Evolutionary conservation across 2,329 filamentous ascomycete species (phyloP).

Genomic region (Cercospora brassicicola): DNA sequence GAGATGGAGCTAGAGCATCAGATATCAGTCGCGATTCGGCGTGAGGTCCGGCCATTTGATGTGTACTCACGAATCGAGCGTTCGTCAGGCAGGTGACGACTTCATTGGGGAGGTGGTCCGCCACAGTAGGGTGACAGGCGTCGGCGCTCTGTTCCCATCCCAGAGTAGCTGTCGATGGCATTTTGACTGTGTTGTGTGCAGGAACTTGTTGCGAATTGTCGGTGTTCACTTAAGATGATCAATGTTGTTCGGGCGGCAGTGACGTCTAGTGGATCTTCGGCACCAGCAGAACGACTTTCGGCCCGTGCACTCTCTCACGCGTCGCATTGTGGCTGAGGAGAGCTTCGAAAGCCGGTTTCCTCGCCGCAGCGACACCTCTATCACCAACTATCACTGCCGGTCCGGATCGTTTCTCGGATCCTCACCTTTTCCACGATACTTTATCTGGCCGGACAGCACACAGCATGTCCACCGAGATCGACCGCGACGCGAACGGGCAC

Average conservation of each 20-base stretch:
- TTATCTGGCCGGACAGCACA: background rate
- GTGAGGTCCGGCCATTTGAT: background rate
- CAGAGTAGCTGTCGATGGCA: constrained; percentile 34
- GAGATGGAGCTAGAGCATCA: constrained; percentile 72
- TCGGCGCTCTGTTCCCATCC: constrained; percentile 59
- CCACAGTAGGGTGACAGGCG: constrained; percentile 68
- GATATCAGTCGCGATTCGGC: background rate
- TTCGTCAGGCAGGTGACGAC: constrained; percentile 91
- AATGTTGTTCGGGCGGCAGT: constrained; percentile 2
- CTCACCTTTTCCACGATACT: background rate
- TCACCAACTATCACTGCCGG: background rate
- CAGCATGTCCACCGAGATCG: constrained; percentile 30
- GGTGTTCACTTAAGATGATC: background rate
- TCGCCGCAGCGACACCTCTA: background rate
- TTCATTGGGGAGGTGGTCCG: constrained; percentile 72
- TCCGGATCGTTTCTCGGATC: background rate
- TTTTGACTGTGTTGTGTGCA: constrained; percentile 12
- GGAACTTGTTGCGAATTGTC: background rate
- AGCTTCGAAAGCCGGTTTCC: background rate
- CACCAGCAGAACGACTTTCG: background rate
- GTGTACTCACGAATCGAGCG: constrained; percentile 76
- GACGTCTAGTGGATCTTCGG: background rate
- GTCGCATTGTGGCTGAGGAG: constrained; percentile 3
- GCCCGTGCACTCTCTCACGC: constrained; percentile 5
- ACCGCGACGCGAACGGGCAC: constrained; percentile 28